phyloP scores from a whole-genome alignment of 73 alveolate species.

The Paramecium octaurelia region DNA sequence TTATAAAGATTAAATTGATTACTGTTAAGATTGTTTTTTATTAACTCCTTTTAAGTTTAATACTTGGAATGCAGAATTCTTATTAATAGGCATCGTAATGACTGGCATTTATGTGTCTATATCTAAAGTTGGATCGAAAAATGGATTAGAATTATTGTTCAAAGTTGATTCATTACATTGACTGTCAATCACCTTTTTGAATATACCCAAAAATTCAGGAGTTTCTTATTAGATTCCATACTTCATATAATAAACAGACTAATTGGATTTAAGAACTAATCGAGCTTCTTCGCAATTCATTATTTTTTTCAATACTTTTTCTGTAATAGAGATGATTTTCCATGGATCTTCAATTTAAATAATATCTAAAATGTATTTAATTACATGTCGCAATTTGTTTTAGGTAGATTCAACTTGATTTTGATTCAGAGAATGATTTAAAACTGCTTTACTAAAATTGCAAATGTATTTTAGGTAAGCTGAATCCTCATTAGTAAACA shows the following conservation, averaged over 20 bases:
- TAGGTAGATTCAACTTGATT: constrained; percentile 11
- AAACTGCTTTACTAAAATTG: not conserved
- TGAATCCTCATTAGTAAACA: constrained; percentile 59
- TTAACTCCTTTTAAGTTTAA: constrained; percentile 53
- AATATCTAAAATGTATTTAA: not conserved
- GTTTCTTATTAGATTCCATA: not conserved
- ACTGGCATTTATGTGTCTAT: constrained; percentile 63
- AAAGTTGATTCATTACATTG: not conserved
- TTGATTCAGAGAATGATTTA: not conserved
- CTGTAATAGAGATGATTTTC: not conserved
- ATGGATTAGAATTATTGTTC: not conserved
- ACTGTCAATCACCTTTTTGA: not conserved
- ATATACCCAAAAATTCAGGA: not conserved
- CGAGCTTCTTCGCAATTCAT: constrained; percentile 34
- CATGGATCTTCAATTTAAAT: not conserved
- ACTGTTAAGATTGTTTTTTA: constrained; percentile 15
- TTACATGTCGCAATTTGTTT: constrained; percentile 36
- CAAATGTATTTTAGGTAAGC: constrained; percentile 56
- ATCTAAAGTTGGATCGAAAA: constrained; percentile 57
- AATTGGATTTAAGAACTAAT: not conserved
- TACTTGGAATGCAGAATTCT: constrained; percentile 25
- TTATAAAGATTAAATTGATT: not conserved
- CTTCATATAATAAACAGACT: not conserved
- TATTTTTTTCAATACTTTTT: constrained; percentile 6
- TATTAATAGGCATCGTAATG: constrained; percentile 26